Percentiles rank a stretch among this genome's conserved stretches.
Conservation (phyloP, 2,329 filamentous ascomycete species). For the Neofusicoccum ribis region DNA sequence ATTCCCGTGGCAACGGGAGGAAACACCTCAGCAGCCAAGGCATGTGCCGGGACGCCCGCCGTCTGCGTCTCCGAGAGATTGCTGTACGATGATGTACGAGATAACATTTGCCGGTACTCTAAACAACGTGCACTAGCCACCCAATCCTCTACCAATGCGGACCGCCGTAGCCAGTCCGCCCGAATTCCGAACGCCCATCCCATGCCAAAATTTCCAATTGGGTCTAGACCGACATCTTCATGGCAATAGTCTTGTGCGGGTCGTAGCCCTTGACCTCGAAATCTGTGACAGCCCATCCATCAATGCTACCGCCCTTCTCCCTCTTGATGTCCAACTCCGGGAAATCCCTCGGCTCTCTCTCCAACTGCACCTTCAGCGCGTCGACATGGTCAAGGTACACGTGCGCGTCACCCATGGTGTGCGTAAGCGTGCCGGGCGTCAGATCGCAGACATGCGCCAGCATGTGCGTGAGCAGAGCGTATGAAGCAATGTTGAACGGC, state of each 20-base stretch:
- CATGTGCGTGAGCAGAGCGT: constrained; percentile 94
- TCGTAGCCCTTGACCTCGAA: constrained; percentile 86
- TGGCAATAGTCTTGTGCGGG: constrained; percentile 86
- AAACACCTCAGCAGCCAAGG: not conserved
- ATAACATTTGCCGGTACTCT: not conserved
- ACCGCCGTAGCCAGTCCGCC: not conserved
- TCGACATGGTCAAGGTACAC: constrained; percentile 93
- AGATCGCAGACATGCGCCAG: constrained; percentile 83
- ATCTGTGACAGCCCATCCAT: constrained; percentile 87
- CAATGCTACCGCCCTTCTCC: constrained; percentile 71
- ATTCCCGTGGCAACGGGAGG: not conserved
- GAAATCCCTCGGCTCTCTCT: constrained; percentile 77
- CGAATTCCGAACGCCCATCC: not conserved
- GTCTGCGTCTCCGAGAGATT: not conserved
- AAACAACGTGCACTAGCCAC: not conserved
- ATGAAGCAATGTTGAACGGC: constrained; percentile 96
- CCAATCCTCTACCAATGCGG: not conserved
- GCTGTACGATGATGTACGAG: not conserved
- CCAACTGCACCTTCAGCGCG: constrained; percentile 77
- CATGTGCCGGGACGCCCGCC: too few species aligned
- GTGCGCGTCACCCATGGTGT: constrained; percentile 98
- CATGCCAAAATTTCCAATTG: not conserved
- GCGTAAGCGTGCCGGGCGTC: constrained; percentile 81
- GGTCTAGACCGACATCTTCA: constrained; percentile 92
- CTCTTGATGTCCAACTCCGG: constrained; percentile 73